Percentiles rank a stretch among this genome's conserved stretches.
phyloP scores from a whole-genome alignment of 768 basidiomycete genomes.

The Phylloporus arenicola region DNA sequence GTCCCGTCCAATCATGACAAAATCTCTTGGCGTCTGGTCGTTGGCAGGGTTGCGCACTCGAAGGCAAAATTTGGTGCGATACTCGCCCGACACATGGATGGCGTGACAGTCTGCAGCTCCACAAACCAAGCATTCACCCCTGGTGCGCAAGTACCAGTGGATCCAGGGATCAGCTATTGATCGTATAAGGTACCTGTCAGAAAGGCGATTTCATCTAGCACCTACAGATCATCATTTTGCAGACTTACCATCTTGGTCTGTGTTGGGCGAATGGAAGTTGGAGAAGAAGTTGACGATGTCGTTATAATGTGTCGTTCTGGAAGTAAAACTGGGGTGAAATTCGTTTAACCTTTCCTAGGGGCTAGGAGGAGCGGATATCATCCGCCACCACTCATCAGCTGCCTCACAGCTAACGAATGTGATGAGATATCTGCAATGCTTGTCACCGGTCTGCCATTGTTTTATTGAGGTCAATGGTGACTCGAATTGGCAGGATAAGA shows the following conservation, averaged over 20 bases:
- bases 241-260: neutral
- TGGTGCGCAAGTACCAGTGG: neutral
- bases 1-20: neutral
- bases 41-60: neutral
- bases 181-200: neutral
- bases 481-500: neutral
- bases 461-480: neutral
- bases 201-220: neutral
- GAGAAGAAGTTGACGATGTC: neutral
- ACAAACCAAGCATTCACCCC: neutral
- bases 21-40: neutral
- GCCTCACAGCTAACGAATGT: neutral
- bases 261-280: neutral
- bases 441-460: neutral
- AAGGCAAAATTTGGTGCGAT: neutral
- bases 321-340: neutral
- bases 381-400: too few species aligned
- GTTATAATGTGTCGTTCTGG: neutral
- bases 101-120: neutral
- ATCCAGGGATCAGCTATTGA: neutral
- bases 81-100: neutral
- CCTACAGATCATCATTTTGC: neutral
- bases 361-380: too few species aligned
- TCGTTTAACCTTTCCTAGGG: too few species aligned
- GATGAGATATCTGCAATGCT: neutral